Percentiles rank a stretch among this genome's conserved stretches.
Evolutionary conservation across 1,139 yeast species (phyloP).

Genomic region (Candida pseudoviswanathii): DNA sequence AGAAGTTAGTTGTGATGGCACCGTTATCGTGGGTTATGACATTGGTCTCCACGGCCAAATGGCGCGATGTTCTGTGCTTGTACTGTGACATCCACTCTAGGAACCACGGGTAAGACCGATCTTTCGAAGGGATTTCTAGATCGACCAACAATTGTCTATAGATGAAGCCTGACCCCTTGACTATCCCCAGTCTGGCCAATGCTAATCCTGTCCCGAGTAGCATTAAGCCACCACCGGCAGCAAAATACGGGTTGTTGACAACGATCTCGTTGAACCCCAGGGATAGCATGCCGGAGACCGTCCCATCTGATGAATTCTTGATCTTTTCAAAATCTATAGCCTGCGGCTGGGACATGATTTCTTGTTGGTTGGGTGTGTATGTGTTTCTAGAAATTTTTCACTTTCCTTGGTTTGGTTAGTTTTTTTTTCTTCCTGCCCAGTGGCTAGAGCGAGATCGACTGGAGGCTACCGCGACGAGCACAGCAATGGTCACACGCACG

Average conservation of each 20-base stretch:
- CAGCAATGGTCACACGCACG: neutral
- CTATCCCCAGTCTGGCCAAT: constrained; percentile 68
- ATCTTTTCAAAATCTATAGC: constrained; percentile 41
- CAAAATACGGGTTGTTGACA: constrained; percentile 84
- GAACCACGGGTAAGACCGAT: constrained; percentile 93
- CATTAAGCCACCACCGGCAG: constrained; percentile 98
- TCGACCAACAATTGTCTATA: constrained; percentile 88
- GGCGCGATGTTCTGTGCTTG: constrained; percentile 73
- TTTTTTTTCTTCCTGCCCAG: neutral
- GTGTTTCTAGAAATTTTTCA: neutral
- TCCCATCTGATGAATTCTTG: constrained; percentile 39
- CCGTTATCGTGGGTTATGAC: constrained; percentile 93
- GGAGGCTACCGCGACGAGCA: too few species aligned
- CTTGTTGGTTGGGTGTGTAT: neutral
- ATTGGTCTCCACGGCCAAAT: constrained; percentile 86
- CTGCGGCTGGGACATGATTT: constrained; percentile 16
- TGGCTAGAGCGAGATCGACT: neutral
- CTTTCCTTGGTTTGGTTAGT: neutral
- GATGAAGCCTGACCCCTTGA: constrained; percentile 63
- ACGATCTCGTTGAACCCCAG: constrained; percentile 56
- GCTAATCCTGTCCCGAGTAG: constrained; percentile 87
- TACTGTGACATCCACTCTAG: constrained; percentile 94
- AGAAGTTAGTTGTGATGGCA: constrained; percentile 80
- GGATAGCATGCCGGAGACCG: constrained; percentile 33
- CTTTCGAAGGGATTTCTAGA: constrained; percentile 90